These are phyloP conservation scores for Gnetum montanum DNA, from an alignment of 75 land plant species.

Conservation along the genomic window DNA sequence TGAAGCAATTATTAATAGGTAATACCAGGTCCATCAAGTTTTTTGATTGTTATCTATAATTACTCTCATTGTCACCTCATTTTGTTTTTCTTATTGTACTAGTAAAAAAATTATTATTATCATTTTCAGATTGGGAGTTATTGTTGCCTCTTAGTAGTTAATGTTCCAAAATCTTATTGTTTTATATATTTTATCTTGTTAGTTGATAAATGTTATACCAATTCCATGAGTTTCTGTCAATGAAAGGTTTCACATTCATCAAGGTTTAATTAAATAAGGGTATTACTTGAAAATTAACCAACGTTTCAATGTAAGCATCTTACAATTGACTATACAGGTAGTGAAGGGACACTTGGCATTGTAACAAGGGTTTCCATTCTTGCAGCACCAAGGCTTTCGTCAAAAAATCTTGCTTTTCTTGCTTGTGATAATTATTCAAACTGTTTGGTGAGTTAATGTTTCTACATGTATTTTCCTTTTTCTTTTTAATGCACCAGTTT, in stretches of 20 bases:
- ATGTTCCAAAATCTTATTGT: too few relatives aligned
- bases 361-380: constrained; percentile 88
- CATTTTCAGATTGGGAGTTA: too few relatives aligned
- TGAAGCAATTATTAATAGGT: constrained; percentile 98
- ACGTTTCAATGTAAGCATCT: background rate
- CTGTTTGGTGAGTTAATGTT: constrained; percentile 35
- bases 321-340: constrained; percentile 34
- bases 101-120: too few relatives aligned
- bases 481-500: background rate
- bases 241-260: too few relatives aligned
- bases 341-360: constrained; percentile 90
- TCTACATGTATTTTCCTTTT: background rate
- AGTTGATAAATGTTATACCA: background rate
- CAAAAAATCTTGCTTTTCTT: constrained; percentile 87
- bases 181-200: too few relatives aligned
- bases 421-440: constrained; percentile 64
- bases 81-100: too few relatives aligned
- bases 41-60: background rate
- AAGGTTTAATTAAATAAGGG: background rate
- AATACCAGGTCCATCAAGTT: background rate
- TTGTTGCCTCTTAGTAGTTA: too few relatives aligned
- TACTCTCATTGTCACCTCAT: background rate
- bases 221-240: too few relatives aligned
- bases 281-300: background rate
- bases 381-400: constrained; percentile 65